These are phyloP conservation scores for Tagetes erecta DNA, from an alignment of 129 eudicot species.

Conservation along the genomic window DNA sequence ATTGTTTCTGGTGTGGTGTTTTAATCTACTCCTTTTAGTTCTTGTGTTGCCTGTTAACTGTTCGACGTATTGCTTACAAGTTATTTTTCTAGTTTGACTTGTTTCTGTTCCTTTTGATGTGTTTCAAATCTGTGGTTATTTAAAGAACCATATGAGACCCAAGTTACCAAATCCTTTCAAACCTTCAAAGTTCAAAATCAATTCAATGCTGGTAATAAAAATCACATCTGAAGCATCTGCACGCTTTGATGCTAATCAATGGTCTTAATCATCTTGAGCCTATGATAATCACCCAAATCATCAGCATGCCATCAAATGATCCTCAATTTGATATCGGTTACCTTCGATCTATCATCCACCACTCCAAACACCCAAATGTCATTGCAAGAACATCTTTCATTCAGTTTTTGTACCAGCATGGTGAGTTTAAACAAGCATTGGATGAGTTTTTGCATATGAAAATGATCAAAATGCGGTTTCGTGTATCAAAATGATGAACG, in stretches of 20 bases:
- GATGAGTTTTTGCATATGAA: slow-evolving; percentile 24
- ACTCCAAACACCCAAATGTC: slow-evolving; percentile 23
- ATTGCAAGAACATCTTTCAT: slow-evolving; percentile 19
- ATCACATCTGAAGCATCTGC: slow-evolving; percentile 30
- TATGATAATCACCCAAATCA: slow-evolving; percentile 24
- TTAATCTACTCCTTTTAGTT: not conserved
- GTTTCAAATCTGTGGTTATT: not conserved
- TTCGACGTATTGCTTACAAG: not conserved
- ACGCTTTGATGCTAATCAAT: slow-evolving; percentile 27
- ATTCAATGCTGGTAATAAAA: slow-evolving; percentile 25
- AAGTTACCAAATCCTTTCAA: slow-evolving; percentile 26
- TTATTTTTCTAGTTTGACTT: not conserved
- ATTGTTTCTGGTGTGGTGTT: not conserved
- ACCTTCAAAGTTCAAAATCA: slow-evolving; percentile 1
- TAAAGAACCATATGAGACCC: slow-evolving; percentile 14
- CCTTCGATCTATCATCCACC: slow-evolving; percentile 17
- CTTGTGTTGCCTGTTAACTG: not conserved
- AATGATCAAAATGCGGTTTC: slow-evolving; percentile 23
- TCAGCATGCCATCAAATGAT: slow-evolving; percentile 6
- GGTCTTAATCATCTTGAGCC: slow-evolving; percentile 38
- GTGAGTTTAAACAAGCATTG: slow-evolving; percentile 25
- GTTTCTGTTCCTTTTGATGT: not conserved
- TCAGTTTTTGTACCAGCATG: slow-evolving; percentile 29
- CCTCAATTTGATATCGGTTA: slow-evolving; percentile 6
- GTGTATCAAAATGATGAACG: slow-evolving; percentile 31